Base-by-base conservation (phyloP, 805 yeast species). In the Phaffomyces opuntiae region DNA sequence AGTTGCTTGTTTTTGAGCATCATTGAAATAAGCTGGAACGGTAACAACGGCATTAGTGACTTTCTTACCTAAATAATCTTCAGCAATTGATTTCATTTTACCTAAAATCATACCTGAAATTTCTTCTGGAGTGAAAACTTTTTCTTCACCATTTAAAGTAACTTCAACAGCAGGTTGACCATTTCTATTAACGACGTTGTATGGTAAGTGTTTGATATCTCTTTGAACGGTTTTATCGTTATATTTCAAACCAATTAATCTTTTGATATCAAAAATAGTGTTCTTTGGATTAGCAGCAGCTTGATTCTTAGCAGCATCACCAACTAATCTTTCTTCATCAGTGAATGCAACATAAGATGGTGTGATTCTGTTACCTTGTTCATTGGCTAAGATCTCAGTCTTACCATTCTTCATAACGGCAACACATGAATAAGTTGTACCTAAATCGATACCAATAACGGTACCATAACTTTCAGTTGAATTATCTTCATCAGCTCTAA, bases 401-500 rank as follows among this genome's bases (percentile, higher is more conserved):
- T 89, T 77, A 61, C 90, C 95, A 57, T 81, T 79, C 60, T 77
- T 78, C 84, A 80, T 79, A 40, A 79, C 88, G 56, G 96, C 97
- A 47, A 90, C 97, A 81, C 97, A 90, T 2, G 96, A 89, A 72
- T 90, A 90, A 3, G 97, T 90, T 50, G 97, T 90, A 67, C 99
- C 99, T 72, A 91, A 78, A 75, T 91, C 98, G 63, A 91, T 91
- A 71, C 98, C 95, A 56, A 87, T 86, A 40, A 85, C 91, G 48
- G 75, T 77, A 48, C 83, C 83, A 50, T 78, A 78, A 52, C 63
- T 68, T 39, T 75, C 78, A 6, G 64, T 63, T 38, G 53, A 50
- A 29, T 50, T 50, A 17, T 68, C 72, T 26, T 57, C 56, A 37
- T 54, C 56, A 48, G 61, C 61, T 39, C 50, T 45, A 24, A 56